Conservation (phyloP, 140 eudicot species). For the Oenanthe javanica region DNA sequence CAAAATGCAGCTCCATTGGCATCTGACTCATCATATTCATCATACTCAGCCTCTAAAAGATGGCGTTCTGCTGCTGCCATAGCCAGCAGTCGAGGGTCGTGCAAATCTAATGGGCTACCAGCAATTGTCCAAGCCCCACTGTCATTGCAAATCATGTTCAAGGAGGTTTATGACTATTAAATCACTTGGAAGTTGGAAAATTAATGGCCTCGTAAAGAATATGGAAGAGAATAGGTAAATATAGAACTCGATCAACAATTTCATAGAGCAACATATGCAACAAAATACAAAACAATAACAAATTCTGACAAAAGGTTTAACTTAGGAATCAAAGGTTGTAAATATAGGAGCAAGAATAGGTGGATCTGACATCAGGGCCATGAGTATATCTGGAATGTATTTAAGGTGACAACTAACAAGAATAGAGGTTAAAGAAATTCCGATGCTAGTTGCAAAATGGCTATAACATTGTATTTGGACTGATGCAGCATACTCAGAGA, state of each 20-base stretch:
- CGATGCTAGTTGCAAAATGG: too few species aligned
- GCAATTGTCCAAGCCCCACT: slow-evolving; percentile 71
- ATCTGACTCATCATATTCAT: slow-evolving; percentile 59
- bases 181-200: neutral
- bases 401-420: neutral
- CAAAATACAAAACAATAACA: neutral
- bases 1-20: slow-evolving; percentile 79
- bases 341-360: neutral
- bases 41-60: slow-evolving; percentile 62
- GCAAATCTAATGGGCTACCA: slow-evolving; percentile 64
- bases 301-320: neutral
- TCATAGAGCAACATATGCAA: neutral
- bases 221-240: neutral
- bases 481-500: too few species aligned
- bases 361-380: neutral
- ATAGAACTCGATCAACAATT: neutral
- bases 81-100: slow-evolving; percentile 74
- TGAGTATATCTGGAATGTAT: neutral
- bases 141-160: slow-evolving; percentile 4
- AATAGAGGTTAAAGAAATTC: neutral
- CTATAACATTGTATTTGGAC: too few species aligned
- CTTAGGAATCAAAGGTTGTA: neutral
- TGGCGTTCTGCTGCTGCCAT: slow-evolving; percentile 76
- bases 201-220: neutral
- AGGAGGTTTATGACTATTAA: neutral